A percentile compares a stretch with the other conserved stretches of the same genome.
Evolutionary conservation across 441 rosid genomes (phyloP).

Genomic region (Kokia cookei): DNA sequence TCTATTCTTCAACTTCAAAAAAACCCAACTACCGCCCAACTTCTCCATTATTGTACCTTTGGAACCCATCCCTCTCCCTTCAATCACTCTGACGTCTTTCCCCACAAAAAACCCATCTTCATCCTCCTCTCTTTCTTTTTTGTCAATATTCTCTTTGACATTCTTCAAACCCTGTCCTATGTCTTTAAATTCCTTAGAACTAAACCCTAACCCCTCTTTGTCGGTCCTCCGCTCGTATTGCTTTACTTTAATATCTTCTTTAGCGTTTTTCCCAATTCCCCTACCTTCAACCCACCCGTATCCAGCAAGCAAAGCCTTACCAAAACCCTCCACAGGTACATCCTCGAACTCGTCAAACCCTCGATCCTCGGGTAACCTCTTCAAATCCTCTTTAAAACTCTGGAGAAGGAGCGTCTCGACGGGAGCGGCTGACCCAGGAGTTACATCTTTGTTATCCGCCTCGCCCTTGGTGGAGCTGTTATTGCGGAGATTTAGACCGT

Average conservation of each 20-base stretch:
- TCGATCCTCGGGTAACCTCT: constrained; percentile 53
- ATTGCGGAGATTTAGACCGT: constrained; percentile 60
- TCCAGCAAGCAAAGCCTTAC: constrained; percentile 67
- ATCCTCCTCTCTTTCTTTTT: constrained; percentile 10
- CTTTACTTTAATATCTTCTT: constrained; percentile 53
- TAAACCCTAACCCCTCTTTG: constrained; percentile 62
- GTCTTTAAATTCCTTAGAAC: constrained; percentile 1
- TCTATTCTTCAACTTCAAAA: constrained; percentile 36
- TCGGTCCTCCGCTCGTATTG: constrained; percentile 39
- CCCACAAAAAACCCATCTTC: constrained; percentile 41
- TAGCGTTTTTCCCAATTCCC: constrained; percentile 68
- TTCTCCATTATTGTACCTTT: constrained; percentile 48
- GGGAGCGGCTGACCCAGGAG: constrained; percentile 9
- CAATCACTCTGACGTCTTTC: constrained; percentile 56
- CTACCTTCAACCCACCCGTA: constrained; percentile 82
- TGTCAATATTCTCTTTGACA: constrained; percentile 13
- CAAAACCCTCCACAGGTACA: constrained; percentile 70
- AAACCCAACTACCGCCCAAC: constrained; percentile 19
- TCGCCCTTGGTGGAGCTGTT: neutral
- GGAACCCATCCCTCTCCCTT: constrained; percentile 47
- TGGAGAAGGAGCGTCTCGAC: constrained; percentile 37
- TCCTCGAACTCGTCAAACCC: constrained; percentile 59
- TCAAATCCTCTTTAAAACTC: constrained; percentile 44
- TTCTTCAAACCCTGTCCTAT: constrained; percentile 10
- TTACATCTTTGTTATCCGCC: neutral